A percentile compares a stretch with the other conserved stretches of the same genome.
phyloP scores from a whole-genome alignment of 257 asterid genomes.

The Petrea volubilis region DNA sequence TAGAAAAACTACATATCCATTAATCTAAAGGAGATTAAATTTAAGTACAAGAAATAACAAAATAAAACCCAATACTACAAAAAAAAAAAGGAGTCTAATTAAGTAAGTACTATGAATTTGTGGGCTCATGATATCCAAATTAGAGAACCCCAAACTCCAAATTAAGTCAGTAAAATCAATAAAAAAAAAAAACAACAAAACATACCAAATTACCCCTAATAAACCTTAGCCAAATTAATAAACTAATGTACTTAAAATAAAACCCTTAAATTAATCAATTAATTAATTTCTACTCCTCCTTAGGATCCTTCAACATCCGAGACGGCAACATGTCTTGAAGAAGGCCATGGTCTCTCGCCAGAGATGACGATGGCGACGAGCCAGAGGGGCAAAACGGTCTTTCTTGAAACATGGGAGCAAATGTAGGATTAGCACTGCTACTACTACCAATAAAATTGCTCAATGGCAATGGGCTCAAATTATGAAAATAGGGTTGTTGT shows the following conservation, averaged over 20 bases:
- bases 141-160: constrained; percentile 27
- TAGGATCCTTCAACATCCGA: constrained; percentile 42
- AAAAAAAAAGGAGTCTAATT: neutral
- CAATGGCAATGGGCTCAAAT: constrained; percentile 19
- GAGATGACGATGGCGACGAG: neutral
- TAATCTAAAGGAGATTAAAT: neutral
- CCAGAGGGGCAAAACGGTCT: constrained; percentile 44
- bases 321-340: constrained; percentile 82
- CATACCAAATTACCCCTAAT: constrained; percentile 20
- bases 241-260: constrained; percentile 5
- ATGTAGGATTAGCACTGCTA: constrained; percentile 3
- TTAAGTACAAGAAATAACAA: constrained; percentile 1
- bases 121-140: constrained; percentile 41
- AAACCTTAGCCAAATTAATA: constrained; percentile 20
- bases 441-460: constrained; percentile 16
- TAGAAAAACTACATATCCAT: neutral
- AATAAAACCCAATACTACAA: neutral
- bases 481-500: constrained; percentile 43
- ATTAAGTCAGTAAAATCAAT: constrained; percentile 19
- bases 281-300: constrained; percentile 30
- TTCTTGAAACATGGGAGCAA: constrained; percentile 33
- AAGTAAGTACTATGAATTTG: constrained; percentile 7
- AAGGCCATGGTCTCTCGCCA: constrained; percentile 67
- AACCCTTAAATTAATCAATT: constrained; percentile 10
- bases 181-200: constrained; percentile 4